Evolutionary conservation across 2,329 filamentous ascomycete genomes (phyloP), one percentile per base, ranked within the genome.

Genomic region (Pseudogymnoascus sp.): DNA sequence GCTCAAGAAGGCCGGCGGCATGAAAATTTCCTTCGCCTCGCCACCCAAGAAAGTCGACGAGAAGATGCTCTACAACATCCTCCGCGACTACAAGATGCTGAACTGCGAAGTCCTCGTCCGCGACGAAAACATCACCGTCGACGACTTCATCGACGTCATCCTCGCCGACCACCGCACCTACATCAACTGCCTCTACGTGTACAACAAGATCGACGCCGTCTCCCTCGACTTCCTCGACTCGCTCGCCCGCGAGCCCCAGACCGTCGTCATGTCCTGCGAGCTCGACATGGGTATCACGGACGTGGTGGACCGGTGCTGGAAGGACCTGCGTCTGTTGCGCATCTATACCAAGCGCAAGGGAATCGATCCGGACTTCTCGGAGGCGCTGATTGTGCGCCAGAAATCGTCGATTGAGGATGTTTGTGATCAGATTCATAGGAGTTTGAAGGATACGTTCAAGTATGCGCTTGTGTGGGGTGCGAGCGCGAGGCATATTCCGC

Each of bases 141-240:
- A 99, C 78, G 93, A 99, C 77, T 90, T 99, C 76, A 99, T 99
- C 78, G 95, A 99, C 76, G 92, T 97, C 66, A 97, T 99, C 77
- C 97, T 97, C 93, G 96, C 95, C 77, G 91, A 97, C 74, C 95
- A 99, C 80, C 83, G 95, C 73, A 99, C 96, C 77, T 99, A 99
- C 81, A 97, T 99, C 80, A 86, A 70, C 75, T 88, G 91, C 73
- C 83, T 99, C 34, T 99, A 99, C 78, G 93, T 97, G 34, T 99
- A 99, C 86, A 99, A 99, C 88, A 99, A 99, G 79, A 96, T 99
- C 78, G 95, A 99, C 79, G 89, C 86, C 75, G 90, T 99, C 65
- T 93, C 89, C 44, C 84, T 99, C 68, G 92, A 97, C 74, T 96
- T 96, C 77, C 84, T 99, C 59, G 90, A 99, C 80, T 87, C 89